Conservation (phyloP, 169 alveolate genomes). For the Plasmodium gonderi region DNA sequence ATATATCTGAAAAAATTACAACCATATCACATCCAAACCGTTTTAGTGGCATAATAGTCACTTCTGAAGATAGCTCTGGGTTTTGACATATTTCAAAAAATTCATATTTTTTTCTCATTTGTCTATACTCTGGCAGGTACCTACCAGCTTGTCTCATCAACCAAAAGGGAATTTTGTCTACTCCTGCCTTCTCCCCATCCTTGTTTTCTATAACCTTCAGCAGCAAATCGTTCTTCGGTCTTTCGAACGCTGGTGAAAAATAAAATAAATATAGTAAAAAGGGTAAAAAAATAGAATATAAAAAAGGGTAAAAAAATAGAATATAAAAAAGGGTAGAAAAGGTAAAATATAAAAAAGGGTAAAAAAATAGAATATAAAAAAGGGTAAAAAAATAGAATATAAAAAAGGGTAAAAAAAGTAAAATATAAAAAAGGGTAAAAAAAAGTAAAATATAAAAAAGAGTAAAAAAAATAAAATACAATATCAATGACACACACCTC, state of each 20-base stretch:
- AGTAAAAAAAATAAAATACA: too few relatives aligned
- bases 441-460: too few relatives aligned
- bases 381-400: too few relatives aligned
- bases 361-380: too few relatives aligned
- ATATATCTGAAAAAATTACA: slow-evolving; percentile 87
- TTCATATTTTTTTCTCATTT: slow-evolving; percentile 72
- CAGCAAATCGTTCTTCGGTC: slow-evolving; percentile 37
- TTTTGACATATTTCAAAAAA: slow-evolving; percentile 87
- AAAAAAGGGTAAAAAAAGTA: too few relatives aligned
- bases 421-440: too few relatives aligned
- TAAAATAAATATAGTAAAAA: not conserved
- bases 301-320: not conserved
- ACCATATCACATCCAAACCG: slow-evolving; percentile 83
- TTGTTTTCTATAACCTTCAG: slow-evolving; percentile 56
- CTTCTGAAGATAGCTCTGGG: slow-evolving; percentile 87
- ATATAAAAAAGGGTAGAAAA: not conserved
- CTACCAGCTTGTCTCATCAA: slow-evolving; percentile 92
- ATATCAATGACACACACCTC: too few relatives aligned
- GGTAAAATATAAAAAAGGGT: not conserved
- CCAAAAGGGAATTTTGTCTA: slow-evolving; percentile 86
- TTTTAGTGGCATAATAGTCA: slow-evolving; percentile 86
- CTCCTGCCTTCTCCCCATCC: slow-evolving; percentile 45
- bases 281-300: not conserved
- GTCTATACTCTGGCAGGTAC: slow-evolving; percentile 87
- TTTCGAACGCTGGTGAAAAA: slow-evolving; percentile 7